Conservation (phyloP, 345 rosid species). For the Populus deltoides region DNA sequence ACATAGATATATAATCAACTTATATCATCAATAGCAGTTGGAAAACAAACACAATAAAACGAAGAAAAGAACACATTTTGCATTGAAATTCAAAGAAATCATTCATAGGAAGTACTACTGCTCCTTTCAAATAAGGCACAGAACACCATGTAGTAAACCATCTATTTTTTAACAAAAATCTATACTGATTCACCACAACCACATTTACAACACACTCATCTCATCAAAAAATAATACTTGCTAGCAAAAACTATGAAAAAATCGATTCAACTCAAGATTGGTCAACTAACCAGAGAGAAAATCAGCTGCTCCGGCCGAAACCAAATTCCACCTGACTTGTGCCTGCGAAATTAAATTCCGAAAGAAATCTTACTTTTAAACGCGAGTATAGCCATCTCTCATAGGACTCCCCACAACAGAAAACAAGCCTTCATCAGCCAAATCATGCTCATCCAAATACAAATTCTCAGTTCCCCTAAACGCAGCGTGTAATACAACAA, state of each 20-base stretch:
- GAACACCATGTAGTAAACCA: background rate
- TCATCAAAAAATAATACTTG: background rate
- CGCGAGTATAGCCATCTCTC: conserved; percentile 34
- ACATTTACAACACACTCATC: background rate
- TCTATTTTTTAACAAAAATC: background rate
- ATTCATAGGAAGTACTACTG: background rate
- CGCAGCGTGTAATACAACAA: conserved; percentile 45
- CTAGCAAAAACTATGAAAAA: conserved; percentile 1
- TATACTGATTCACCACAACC: background rate
- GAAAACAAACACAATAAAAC: background rate
- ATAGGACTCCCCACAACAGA: conserved; percentile 54
- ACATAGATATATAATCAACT: background rate
- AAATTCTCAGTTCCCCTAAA: conserved; percentile 54
- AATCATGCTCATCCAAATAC: conserved; percentile 42
- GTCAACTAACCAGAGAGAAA: conserved; percentile 8
- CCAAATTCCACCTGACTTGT: background rate
- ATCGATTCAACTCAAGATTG: background rate
- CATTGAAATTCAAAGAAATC: background rate
- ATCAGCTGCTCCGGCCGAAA: conserved; percentile 6
- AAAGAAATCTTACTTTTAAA: conserved; percentile 18
- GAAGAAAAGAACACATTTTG: background rate
- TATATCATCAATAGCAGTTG: background rate
- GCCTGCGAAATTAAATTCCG: background rate
- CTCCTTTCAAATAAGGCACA: background rate
- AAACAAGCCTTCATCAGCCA: conserved; percentile 33